Conservation (phyloP, 129 eudicot species). For the Artemisia tridentata region DNA sequence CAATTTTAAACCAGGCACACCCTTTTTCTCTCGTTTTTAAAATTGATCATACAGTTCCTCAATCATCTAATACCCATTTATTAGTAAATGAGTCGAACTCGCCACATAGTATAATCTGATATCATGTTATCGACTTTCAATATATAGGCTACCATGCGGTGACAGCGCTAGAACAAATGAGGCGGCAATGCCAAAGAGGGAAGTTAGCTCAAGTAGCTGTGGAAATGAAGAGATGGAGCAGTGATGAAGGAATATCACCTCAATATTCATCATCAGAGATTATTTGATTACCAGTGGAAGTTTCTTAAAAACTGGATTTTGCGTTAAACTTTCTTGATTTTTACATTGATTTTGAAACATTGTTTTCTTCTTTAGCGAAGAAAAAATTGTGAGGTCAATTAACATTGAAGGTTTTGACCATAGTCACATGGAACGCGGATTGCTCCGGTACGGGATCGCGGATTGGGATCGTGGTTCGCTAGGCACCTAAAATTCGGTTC, state of each 20-base stretch:
- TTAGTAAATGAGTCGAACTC: not conserved
- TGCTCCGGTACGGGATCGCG: too few relatives aligned
- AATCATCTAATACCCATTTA: not conserved
- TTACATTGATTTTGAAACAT: slow-evolving; percentile 8
- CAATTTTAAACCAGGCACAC: not conserved
- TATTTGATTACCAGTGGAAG: slow-evolving; percentile 12
- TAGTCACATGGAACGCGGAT: too few relatives aligned
- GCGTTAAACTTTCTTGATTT: slow-evolving; percentile 1
- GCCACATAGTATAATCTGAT: not conserved
- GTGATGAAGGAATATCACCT: not conserved
- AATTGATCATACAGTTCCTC: not conserved
- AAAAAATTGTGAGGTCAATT: too few relatives aligned
- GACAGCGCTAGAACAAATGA: slow-evolving; percentile 22
- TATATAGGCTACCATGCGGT: slow-evolving; percentile 30
- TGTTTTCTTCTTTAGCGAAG: slow-evolving; percentile 11
- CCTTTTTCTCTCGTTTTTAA: not conserved
- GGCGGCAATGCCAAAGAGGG: slow-evolving; percentile 22
- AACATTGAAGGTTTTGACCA: not conserved
- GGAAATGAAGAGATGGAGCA: slow-evolving; percentile 21
- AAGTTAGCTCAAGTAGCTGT: slow-evolving; percentile 21
- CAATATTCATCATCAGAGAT: not conserved
- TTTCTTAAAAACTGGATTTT: slow-evolving; percentile 10
- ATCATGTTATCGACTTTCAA: not conserved
- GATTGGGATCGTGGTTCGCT: too few relatives aligned
- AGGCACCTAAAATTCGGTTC: too few relatives aligned